A percentile compares a stretch with the other conserved stretches of the same genome.
Conservation (phyloP, 208 protist species). For the Crithidia acanthocephali region DNA sequence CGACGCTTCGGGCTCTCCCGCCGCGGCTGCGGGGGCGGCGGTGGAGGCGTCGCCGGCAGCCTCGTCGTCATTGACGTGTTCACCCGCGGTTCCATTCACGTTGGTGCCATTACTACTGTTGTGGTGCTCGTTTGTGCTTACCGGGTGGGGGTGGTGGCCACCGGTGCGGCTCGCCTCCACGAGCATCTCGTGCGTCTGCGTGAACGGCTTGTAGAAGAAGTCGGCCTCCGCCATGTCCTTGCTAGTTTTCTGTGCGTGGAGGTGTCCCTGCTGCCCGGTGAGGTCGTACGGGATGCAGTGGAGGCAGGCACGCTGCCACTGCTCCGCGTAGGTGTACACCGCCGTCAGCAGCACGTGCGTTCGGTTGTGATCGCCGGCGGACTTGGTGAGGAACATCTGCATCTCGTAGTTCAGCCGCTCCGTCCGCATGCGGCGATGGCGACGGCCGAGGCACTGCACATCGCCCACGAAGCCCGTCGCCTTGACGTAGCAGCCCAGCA, state of each 20-base stretch:
- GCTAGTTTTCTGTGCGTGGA: background rate
- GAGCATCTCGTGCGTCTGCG: constrained; percentile 35
- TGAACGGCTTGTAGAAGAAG: constrained; percentile 35
- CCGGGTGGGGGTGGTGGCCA: background rate
- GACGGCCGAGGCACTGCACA: constrained; percentile 20
- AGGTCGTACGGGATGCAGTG: constrained; percentile 35
- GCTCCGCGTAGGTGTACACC: constrained; percentile 56
- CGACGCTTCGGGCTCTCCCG: background rate
- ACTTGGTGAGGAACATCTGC: constrained; percentile 75
- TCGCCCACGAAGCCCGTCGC: constrained; percentile 48
- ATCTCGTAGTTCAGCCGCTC: constrained; percentile 53
- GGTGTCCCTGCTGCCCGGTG: background rate
- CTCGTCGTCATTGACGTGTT: background rate
- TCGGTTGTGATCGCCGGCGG: constrained; percentile 75
- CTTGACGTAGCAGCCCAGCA: constrained; percentile 56
- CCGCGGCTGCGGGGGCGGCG: background rate
- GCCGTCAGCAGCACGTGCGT: constrained; percentile 56
- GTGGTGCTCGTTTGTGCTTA: background rate
- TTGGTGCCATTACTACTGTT: background rate
- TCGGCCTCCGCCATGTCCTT: background rate
- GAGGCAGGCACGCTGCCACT: constrained; percentile 60
- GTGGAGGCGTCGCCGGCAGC: background rate
- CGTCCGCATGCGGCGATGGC: background rate
- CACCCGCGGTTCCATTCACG: no score
- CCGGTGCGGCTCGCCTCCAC: constrained; percentile 33